Percentiles rank a stretch among this genome's conserved stretches.
These are phyloP conservation scores for Colletotrichum sp. DNA, from an alignment of 2,329 filamentous ascomycete species.

Conservation along the genomic window DNA sequence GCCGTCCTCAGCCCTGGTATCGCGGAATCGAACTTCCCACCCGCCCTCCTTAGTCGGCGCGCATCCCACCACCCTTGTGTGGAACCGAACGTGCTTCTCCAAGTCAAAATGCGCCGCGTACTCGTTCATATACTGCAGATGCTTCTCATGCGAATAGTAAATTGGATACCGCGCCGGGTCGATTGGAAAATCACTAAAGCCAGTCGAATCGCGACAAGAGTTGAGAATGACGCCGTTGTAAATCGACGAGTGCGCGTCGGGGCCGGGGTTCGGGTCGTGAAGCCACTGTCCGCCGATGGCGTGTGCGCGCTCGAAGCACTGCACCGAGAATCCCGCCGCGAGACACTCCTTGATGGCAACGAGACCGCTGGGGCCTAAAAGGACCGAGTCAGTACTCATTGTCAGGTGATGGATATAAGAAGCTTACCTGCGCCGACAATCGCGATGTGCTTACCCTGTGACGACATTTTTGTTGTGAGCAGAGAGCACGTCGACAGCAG, in stretches of 20 bases:
- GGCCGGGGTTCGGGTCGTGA: slow-evolving; percentile 32
- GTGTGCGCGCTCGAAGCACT: slow-evolving; percentile 37
- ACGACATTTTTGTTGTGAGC: neutral
- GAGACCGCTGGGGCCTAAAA: slow-evolving; percentile 38
- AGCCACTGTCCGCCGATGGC: slow-evolving; percentile 44
- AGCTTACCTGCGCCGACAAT: slow-evolving; percentile 27
- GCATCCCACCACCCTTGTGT: slow-evolving; percentile 35
- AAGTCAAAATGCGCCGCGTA: slow-evolving; percentile 41
- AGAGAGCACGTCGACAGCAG: too few species aligned
- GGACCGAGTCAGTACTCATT: neutral
- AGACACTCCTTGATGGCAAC: slow-evolving; percentile 42
- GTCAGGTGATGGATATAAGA: too few species aligned
- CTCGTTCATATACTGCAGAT: slow-evolving; percentile 39
- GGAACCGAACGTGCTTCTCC: slow-evolving; percentile 35
- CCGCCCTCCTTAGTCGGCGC: slow-evolving; percentile 27
- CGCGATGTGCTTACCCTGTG: slow-evolving; percentile 22
- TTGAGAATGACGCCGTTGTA: slow-evolving; percentile 41
- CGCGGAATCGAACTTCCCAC: slow-evolving; percentile 33
- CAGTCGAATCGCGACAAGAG: slow-evolving; percentile 41
- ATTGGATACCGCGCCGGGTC: slow-evolving; percentile 41
- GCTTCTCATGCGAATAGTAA: slow-evolving; percentile 38
- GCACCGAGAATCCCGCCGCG: slow-evolving; percentile 36
- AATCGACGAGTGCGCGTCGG: slow-evolving; percentile 35
- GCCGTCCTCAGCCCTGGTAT: neutral
- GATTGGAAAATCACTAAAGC: slow-evolving; percentile 43